A percentile compares a stretch with the other conserved stretches of the same genome.
Evolutionary conservation across 495 filamentous ascomycete species (phyloP).

Genomic region (Hypoxylon perforatum): DNA sequence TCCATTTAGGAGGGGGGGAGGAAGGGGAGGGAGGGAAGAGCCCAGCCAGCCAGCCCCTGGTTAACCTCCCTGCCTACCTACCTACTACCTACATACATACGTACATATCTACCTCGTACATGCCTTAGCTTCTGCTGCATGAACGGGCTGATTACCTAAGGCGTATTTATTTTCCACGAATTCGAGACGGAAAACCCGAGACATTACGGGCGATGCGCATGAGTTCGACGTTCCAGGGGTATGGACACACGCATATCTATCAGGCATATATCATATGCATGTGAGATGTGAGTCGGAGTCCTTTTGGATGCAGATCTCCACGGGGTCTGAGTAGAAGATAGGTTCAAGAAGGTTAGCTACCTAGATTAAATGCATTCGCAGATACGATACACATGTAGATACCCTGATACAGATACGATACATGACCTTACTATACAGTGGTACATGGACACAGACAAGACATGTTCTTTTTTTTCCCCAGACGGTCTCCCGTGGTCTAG

Average conservation of each 20-base stretch:
- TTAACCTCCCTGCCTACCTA: too few species aligned
- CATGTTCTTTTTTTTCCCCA: conserved; percentile 27
- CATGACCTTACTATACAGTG: conserved; percentile 12
- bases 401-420: background rate
- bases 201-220: background rate
- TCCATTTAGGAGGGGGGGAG: too few species aligned
- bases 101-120: too few species aligned
- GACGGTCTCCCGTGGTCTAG: conserved; percentile 36
- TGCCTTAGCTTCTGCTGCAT: too few species aligned
- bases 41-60: too few species aligned
- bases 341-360: too few species aligned
- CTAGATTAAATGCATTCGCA: too few species aligned
- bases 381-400: background rate
- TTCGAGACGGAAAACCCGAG: background rate
- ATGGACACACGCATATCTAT: background rate
- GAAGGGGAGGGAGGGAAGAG: too few species aligned
- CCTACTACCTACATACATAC: too few species aligned
- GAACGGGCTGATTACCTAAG: conserved; percentile 7
- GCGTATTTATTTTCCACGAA: conserved; percentile 7
- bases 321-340: conserved; percentile 10
- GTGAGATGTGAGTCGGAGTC: too few species aligned
- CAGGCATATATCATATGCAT: background rate
- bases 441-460: conserved; percentile 10
- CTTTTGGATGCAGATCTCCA: background rate
- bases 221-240: too few species aligned